These are phyloP conservation scores for Blastobotrys persicus DNA, from an alignment of 1,139 yeast species.

Conservation along the genomic window DNA sequence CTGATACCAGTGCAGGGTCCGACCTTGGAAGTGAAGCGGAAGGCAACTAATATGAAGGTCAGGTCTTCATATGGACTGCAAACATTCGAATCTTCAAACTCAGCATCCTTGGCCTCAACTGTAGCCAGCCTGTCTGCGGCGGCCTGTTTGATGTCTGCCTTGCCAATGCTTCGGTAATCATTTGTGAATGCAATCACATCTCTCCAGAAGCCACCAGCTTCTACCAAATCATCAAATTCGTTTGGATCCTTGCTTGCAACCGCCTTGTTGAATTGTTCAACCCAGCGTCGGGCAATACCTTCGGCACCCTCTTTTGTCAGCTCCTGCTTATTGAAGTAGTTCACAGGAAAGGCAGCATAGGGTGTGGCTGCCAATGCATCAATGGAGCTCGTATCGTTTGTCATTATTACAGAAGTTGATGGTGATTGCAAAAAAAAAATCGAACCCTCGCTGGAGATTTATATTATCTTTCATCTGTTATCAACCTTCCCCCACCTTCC, in stretches of 20 bases:
- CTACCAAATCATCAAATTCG: conserved; percentile 20
- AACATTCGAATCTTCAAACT: conserved; percentile 17
- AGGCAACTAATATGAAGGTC: conserved; percentile 19
- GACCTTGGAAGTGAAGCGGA: conserved; percentile 19
- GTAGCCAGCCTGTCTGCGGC: conserved; percentile 21
- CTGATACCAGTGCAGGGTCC: conserved; percentile 20
- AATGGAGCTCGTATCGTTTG: neutral
- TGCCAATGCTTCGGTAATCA: conserved; percentile 25
- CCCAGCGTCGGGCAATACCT: conserved; percentile 16
- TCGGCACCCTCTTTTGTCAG: conserved; percentile 8
- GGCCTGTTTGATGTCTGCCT: conserved; percentile 25
- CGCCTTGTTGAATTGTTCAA: conserved; percentile 20
- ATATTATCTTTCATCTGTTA: neutral
- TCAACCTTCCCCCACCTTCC: neutral
- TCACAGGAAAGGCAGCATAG: conserved; percentile 13
- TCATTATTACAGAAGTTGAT: neutral
- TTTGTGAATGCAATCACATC: conserved; percentile 26
- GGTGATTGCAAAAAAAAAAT: neutral
- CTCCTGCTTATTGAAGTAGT: conserved; percentile 13
- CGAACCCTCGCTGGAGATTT: neutral
- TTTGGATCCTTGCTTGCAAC: conserved; percentile 16
- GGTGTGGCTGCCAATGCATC: conserved; percentile 4
- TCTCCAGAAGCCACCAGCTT: conserved; percentile 24
- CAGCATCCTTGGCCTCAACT: conserved; percentile 17
- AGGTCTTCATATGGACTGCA: conserved; percentile 22